Evolutionary conservation across 345 rosid species (phyloP), one percentile per base, ranked within the genome.

Genomic region (Corchorus olitorius): DNA sequence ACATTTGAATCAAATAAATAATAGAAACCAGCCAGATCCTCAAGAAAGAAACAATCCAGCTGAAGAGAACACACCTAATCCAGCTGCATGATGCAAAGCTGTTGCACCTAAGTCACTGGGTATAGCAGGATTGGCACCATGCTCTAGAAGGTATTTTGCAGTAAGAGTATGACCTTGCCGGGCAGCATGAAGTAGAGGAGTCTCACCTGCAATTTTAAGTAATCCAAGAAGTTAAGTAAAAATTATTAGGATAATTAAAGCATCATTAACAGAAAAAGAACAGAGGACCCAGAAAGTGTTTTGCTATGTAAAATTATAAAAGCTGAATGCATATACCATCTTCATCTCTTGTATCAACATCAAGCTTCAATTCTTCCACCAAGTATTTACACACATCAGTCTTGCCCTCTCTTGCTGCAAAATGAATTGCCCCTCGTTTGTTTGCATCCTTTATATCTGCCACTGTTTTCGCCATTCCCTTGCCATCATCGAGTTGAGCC

Each of bases 101-200:
- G 97, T 93, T 59, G 93, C 92, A 48, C 98, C 99, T 76, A 92
- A 80, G 17, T 93, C 90, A 84, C 98, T 93, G 9, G 97, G 81
- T 45, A 92, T 88, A 53, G 82, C 75, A 45, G 96, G 91, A 78
- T 88, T 77, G 2, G 99, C 98, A 78, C 94, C 96, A 34, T 76
- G 92, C 69, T 90, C 97, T 45, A 92, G 79, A 49, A 95, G 92
- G 84, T 93, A 95, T 77, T 87, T 92, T 15, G 89, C 87, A 35
- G 97, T 90, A 52, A 58, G 87, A 41, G 89, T 85, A 83, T 93
- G 96, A 55, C 98, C 99, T 86, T 87, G 97, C 55, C 96, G 88
- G 35, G 96, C 96, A 85, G 97, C 99, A 85, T 93, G 98, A 81
- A 93, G 69, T 73, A 95, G 93, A 55, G 98, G 91, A 86, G 99